Base-by-base conservation (phyloP, 805 yeast species). In the Lipomyces sp. region DNA sequence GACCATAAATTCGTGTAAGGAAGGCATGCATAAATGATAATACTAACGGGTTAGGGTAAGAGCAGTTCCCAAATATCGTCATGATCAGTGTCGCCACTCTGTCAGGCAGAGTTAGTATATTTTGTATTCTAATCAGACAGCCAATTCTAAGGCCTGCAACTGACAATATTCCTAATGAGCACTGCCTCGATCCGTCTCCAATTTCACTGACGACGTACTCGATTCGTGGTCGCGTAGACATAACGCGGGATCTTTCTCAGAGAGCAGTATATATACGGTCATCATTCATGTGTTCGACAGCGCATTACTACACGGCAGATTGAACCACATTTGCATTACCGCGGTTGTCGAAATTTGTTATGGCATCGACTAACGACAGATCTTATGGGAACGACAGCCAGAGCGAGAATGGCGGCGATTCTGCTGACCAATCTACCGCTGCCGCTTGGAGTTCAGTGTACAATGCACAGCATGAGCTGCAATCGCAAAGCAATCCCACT, bases 351-450 rank as follows among this genome's bases (percentile, higher is more conserved):
- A 42, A 42, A 6, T 42, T 42, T 42, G 48, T 42, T 24, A 42
- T 42, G 48, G 48, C 48, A 4, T 42, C 48, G 48, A 42, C 15
- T 42, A 42, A 24, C 24, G 48, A 42, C n/a, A 42, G 48, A 24
- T 2, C 48, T 5, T 42, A 42, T n/a, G 48, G 48, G 48, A 42
- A 42, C 7, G 48, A 42, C 2, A 13, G 24, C 29, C 48, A 42
- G 48, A 42, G 24, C 48, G n/a, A 15, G 48, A 42, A 7, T 5
- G 48, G 48, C 48, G 48, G 48, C 48, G 48, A 42, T 10, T 42
- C 48, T n/a, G 48, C 48, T 42, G 48, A 42, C 48, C 48, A 42
- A 42, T 42, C 48, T 42, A 42, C 48, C 15, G 48, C 48, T 2
- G 48, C 15, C 2, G 48, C 48, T 15, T 42, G 48, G 48, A 42